Evolutionary conservation across 163 green algal species (phyloP), one percentile per base, ranked within the genome.

Genomic region (Prototheca stagnorum): DNA sequence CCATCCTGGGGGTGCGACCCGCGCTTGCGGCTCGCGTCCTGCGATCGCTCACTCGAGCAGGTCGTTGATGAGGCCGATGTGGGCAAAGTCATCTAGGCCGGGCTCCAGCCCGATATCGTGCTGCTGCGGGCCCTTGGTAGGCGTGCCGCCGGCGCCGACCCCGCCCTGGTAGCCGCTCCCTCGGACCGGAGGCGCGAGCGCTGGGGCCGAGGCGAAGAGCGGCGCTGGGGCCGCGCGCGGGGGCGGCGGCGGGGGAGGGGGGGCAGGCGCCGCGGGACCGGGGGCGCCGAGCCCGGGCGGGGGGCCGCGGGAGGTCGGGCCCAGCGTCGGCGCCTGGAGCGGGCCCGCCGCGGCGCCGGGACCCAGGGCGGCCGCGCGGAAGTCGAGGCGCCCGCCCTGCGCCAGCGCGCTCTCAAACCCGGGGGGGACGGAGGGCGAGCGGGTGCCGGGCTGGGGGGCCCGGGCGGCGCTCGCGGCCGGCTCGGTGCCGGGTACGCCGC

Each of bases 11-110:
- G n/a, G n/a, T n/a, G n/a, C n/a, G n/a, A n/a, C n/a, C n/a, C n/a
- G n/a, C n/a, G n/a, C n/a, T n/a, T n/a, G n/a, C n/a, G n/a, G n/a
- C n/a, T n/a, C n/a, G n/a, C n/a, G n/a, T n/a, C n/a, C n/a, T n/a
- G n/a, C n/a, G n/a, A n/a, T n/a, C n/a, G n/a, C n/a, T n/a, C n/a
- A 86, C 33, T 93, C 84, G 1, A 96, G 69, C 53, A 96, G 62
- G 50, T 95, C 81, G n/a, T 76, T 82, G 45, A 95, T 96, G 33
- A 96, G 73, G 12, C 74, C 72, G 67, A 96, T 86, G 67, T 96
- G 86, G 2, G 80, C 74, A 70, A 96, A 96, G 59, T 92, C 86
- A 47, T 95, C 85, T 51, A 90, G 55, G 0, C 73, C 77, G 0
- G 74, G 65, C n/a, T n/a, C n/a, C n/a, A n/a, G n/a, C n/a, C n/a